These are phyloP conservation scores for Wickerhamiella galacta DNA, from an alignment of 805 yeast genomes.

Conservation along the genomic window DNA sequence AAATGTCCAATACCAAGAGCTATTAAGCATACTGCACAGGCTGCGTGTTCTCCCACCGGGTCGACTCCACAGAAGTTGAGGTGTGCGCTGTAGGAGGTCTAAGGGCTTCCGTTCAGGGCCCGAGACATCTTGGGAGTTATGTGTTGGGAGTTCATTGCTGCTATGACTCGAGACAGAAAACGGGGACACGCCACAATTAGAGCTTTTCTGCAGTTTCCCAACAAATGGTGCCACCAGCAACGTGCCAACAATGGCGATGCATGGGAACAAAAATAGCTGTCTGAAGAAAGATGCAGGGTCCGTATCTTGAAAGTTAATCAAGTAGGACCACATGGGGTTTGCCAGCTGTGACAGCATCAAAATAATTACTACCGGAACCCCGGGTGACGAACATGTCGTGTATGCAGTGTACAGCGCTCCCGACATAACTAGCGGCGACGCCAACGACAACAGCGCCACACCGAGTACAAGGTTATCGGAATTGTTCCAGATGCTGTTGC, in stretches of 20 bases:
- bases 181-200: too few species aligned
- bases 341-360: conserved; percentile 6
- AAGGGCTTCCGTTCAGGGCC: too few species aligned
- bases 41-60: too few species aligned
- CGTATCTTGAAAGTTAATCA: conserved; percentile 2
- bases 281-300: conserved; percentile 2
- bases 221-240: conserved; percentile 2
- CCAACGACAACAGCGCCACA: conserved; percentile 8
- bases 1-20: conserved; percentile 4
- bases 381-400: too few species aligned
- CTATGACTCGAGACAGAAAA: too few species aligned
- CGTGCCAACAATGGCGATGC: not conserved
- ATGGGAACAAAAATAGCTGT: conserved; percentile 4
- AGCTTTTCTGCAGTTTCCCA: too few species aligned
- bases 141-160: too few species aligned
- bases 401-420: conserved; percentile 5
- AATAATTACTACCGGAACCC: conserved; percentile 1
- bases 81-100: too few species aligned
- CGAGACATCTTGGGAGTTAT: too few species aligned
- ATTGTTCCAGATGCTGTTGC: conserved; percentile 7
- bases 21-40: too few species aligned
- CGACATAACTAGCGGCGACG: conserved; percentile 11
- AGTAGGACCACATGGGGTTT: conserved; percentile 1
- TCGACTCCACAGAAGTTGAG: too few species aligned
- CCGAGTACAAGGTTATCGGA: conserved; percentile 11